phyloP scores from a whole-genome alignment of 441 rosid species.

The Eutrema salsugineum region DNA sequence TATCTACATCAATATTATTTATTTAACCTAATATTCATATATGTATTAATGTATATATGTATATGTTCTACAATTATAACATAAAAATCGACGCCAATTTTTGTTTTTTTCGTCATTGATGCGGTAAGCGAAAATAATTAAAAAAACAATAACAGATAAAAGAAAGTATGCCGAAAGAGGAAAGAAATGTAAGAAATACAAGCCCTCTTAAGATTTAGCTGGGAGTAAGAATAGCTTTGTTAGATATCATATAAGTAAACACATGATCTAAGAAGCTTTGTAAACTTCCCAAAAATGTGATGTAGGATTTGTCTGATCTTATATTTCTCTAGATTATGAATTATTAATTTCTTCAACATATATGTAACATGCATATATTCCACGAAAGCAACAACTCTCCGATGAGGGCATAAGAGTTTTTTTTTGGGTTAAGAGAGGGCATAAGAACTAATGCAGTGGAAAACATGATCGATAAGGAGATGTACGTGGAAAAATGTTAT shows the following conservation, averaged over 20 bases:
- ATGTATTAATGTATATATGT: not conserved
- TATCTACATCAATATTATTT: not conserved
- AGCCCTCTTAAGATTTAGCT: not conserved
- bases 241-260: not conserved
- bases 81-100: not conserved
- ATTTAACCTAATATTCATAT: not conserved
- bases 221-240: not conserved
- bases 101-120: not conserved
- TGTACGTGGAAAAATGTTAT: too few species aligned
- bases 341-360: too few species aligned
- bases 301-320: not conserved
- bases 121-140: not conserved
- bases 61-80: not conserved
- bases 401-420: too few species aligned
- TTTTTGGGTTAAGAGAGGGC: too few species aligned
- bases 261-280: not conserved
- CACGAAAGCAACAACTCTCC: too few species aligned
- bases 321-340: not conserved
- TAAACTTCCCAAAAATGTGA: not conserved
- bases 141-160: not conserved
- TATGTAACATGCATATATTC: too few species aligned
- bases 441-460: too few species aligned
- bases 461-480: too few species aligned
- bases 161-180: not conserved
- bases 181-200: not conserved